Conservation (phyloP, 352 stramenopile species). For the Globisporangium acanthophoron region DNA sequence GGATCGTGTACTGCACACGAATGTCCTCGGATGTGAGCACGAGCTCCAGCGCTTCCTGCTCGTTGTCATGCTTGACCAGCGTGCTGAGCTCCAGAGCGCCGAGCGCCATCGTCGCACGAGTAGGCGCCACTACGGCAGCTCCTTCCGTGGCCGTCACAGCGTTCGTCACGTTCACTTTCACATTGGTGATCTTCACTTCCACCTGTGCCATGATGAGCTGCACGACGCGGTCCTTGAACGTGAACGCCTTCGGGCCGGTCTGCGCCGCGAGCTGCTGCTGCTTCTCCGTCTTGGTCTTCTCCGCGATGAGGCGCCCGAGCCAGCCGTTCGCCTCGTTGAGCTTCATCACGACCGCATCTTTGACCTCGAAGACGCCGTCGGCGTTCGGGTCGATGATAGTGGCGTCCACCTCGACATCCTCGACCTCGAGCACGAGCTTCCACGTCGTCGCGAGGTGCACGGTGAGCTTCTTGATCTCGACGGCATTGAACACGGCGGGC, state of each 20-base stretch:
- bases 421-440: conserved; percentile 47
- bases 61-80: conserved; percentile 37
- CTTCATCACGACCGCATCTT: conserved; percentile 57
- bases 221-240: conserved; percentile 58
- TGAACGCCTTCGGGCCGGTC: conserved; percentile 20
- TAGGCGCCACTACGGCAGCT: conserved; percentile 17
- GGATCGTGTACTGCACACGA: conserved; percentile 39
- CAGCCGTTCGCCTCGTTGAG: conserved; percentile 32
- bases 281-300: conserved; percentile 33
- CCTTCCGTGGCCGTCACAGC: conserved; percentile 2
- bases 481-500: conserved; percentile 28
- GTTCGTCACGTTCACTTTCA: conserved; percentile 33
- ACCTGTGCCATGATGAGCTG: conserved; percentile 57
- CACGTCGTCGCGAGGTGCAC: conserved; percentile 44
- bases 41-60: conserved; percentile 37
- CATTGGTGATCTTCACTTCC: conserved; percentile 41
- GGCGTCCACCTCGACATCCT: conserved; percentile 39
- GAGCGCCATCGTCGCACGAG: conserved; percentile 28
- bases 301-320: conserved; percentile 24
- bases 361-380: conserved; percentile 30
- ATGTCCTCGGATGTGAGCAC: conserved; percentile 48
- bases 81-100: conserved; percentile 35
- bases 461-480: conserved; percentile 38
- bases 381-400: conserved; percentile 39
- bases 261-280: conserved; percentile 24